A percentile compares a stretch with the other conserved stretches of the same genome.
These are phyloP conservation scores for Alternaria sp. DNA, from an alignment of 2,329 filamentous ascomycete genomes.

Conservation along the genomic window DNA sequence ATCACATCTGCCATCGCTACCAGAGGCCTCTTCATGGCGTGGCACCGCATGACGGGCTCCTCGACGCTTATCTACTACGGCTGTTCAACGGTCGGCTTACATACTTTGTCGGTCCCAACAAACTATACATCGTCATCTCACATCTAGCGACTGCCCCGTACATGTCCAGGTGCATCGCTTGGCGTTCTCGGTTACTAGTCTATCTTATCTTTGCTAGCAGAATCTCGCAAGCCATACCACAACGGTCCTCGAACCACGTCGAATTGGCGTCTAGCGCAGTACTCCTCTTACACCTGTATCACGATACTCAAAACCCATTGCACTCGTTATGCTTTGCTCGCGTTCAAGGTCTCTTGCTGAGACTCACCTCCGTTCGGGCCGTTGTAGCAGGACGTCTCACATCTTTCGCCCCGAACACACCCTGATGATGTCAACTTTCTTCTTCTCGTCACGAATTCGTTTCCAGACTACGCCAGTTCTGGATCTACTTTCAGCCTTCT, in stretches of 20 bases:
- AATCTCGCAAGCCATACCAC: neutral
- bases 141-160: neutral
- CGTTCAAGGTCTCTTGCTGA: neutral
- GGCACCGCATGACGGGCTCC: neutral
- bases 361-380: neutral
- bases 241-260: neutral
- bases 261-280: neutral
- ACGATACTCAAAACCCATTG: neutral
- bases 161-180: neutral
- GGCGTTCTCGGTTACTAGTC: neutral
- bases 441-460: neutral
- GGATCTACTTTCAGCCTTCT: neutral
- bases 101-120: neutral
- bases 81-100: neutral
- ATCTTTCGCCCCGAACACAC: neutral
- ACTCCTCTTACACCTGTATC: neutral
- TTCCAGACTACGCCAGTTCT: neutral
- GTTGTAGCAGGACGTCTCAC: neutral
- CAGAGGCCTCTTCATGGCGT: neutral
- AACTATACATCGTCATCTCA: conserved; percentile 1
- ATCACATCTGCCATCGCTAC: neutral
- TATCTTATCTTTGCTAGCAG: neutral
- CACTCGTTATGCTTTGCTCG: neutral
- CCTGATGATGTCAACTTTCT: neutral
- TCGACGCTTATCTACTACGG: neutral